Conservation (phyloP, 2,329 filamentous ascomycete genomes). For the Phoma sp. region DNA sequence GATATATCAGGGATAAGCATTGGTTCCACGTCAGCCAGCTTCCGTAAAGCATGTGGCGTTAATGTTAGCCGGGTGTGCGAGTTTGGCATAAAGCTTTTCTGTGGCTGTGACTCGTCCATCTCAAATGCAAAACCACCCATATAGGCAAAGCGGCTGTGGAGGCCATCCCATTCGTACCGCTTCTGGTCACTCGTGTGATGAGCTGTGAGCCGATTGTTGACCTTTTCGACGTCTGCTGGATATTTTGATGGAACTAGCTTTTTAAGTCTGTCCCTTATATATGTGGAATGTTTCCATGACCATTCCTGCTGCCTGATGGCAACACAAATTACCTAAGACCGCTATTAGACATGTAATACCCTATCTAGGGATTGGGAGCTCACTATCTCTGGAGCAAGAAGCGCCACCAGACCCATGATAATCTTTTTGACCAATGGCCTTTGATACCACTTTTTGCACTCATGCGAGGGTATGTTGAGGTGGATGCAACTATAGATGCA, state of each 20-base stretch:
- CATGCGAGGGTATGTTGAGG: background rate
- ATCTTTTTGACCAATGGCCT: background rate
- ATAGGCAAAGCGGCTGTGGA: background rate
- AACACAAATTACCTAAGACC: background rate
- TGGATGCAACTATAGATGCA: background rate
- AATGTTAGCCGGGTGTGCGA: background rate
- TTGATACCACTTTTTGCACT: background rate
- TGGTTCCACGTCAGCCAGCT: background rate
- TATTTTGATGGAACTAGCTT: no score
- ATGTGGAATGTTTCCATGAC: no score
- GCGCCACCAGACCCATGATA: background rate
- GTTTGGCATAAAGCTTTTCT: background rate
- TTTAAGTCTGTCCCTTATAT: no score
- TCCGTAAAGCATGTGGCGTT: background rate
- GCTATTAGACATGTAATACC: background rate
- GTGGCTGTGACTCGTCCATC: background rate
- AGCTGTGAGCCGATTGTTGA: background rate
- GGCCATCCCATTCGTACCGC: background rate
- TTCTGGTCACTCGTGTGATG: no score
- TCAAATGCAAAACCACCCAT: constrained; percentile 5
- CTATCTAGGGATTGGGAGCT: background rate
- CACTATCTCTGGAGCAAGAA: background rate
- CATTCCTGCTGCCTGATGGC: background rate
- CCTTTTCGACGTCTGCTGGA: no score
- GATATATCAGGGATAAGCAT: background rate